phyloP scores from a whole-genome alignment of 805 yeast genomes.

The Sugiyamaella qingdaonensis region DNA sequence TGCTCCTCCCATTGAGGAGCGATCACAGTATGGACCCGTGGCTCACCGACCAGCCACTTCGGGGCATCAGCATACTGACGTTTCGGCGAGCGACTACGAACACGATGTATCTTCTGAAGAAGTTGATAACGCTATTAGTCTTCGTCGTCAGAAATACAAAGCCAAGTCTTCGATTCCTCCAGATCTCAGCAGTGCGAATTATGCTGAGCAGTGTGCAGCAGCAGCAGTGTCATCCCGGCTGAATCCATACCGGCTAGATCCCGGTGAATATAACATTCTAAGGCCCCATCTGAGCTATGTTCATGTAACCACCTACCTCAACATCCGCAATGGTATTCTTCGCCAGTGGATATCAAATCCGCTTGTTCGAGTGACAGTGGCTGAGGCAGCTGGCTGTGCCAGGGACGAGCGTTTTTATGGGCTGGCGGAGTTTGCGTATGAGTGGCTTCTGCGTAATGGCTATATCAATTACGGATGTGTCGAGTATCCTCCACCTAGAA shows the following conservation, averaged over 20 bases:
- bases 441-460: constrained; percentile 39
- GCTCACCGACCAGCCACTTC: constrained; percentile 6
- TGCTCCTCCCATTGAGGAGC: background rate
- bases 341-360: constrained; percentile 42
- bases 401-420: constrained; percentile 35
- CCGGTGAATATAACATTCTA: constrained; percentile 35
- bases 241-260: constrained; percentile 35
- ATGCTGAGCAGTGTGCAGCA: constrained; percentile 37
- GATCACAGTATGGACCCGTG: background rate
- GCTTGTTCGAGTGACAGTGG: constrained; percentile 36
- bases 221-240: constrained; percentile 40
- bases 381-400: constrained; percentile 43
- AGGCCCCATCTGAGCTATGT: constrained; percentile 31
- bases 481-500: constrained; percentile 23
- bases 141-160: constrained; percentile 27
- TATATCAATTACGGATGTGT: constrained; percentile 41
- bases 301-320: constrained; percentile 40
- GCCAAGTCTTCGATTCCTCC: constrained; percentile 39
- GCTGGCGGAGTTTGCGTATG: constrained; percentile 42
- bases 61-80: constrained; percentile 1
- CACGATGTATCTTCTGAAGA: constrained; percentile 2
- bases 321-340: constrained; percentile 40
- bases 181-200: constrained; percentile 32
- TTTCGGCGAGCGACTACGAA: background rate
- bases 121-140: constrained; percentile 8